phyloP scores from a whole-genome alignment of 495 filamentous ascomycete genomes.

The Chaetomidium leptoderma region DNA sequence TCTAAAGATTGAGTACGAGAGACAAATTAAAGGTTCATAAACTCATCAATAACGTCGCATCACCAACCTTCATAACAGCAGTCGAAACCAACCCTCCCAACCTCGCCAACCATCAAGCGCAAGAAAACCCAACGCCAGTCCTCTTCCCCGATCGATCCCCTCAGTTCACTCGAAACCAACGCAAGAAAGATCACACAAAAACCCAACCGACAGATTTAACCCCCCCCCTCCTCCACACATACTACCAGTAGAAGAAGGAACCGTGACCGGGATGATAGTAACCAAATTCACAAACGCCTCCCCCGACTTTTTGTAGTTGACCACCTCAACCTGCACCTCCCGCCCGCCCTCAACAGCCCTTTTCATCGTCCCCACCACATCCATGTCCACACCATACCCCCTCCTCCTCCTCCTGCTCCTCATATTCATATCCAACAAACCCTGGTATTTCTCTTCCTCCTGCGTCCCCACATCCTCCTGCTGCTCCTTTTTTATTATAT shows the following conservation, averaged over 20 bases:
- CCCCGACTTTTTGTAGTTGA: slow-evolving; percentile 50
- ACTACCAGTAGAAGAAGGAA: no score
- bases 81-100: not conserved
- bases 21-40: no score
- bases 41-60: not conserved
- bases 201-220: slow-evolving; percentile 37
- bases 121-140: not conserved
- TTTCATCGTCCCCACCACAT: slow-evolving; percentile 37
- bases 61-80: no score
- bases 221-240: not conserved
- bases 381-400: slow-evolving; percentile 32
- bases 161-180: not conserved
- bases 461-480: no score
- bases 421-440: not conserved
- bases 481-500: no score
- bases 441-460: no score
- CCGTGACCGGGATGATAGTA: slow-evolving; percentile 44
- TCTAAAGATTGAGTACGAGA: no score
- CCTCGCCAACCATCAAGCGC: not conserved
- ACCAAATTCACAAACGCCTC: slow-evolving; percentile 44
- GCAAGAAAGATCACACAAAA: not conserved
- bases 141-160: not conserved
- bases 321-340: slow-evolving; percentile 43
- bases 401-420: not conserved
- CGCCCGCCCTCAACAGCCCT: slow-evolving; percentile 35